Conservation (phyloP, 176 grass and related monocot species). For the Zoysia japonica region DNA sequence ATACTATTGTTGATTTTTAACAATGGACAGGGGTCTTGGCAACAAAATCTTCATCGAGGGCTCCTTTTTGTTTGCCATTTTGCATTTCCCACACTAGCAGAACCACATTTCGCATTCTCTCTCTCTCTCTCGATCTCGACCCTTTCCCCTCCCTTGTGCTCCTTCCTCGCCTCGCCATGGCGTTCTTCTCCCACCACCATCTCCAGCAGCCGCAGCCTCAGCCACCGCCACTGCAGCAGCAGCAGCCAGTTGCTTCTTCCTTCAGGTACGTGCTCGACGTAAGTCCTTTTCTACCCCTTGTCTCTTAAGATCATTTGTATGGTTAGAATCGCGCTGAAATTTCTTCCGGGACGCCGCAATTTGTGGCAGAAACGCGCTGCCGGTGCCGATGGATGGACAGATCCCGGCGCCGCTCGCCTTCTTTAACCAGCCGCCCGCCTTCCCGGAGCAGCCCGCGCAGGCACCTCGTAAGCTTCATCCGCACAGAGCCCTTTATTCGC, state of each 20-base stretch:
- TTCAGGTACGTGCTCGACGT: constrained; percentile 48
- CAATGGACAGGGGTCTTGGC: too few relatives aligned
- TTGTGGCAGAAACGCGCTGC: constrained; percentile 71
- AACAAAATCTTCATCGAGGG: too few relatives aligned
- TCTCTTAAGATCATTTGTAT: background rate
- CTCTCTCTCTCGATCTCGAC: background rate
- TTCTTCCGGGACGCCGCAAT: constrained; percentile 28
- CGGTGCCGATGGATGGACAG: constrained; percentile 81
- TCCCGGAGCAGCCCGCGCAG: constrained; percentile 77
- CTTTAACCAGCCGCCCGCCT: constrained; percentile 65
- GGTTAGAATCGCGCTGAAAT: constrained; percentile 35
- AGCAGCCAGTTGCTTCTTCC: constrained; percentile 53
- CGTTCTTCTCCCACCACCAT: constrained; percentile 77
- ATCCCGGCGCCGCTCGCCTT: constrained; percentile 65
- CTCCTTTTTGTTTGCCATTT: background rate
- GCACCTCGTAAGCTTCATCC: constrained; percentile 59
- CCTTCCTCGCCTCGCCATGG: constrained; percentile 53
- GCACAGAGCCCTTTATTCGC: background rate
- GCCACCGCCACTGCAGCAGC: constrained; percentile 45
- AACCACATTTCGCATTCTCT: constrained; percentile 25
- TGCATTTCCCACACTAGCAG: background rate
- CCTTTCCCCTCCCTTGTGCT: constrained; percentile 27
- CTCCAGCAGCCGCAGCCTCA: constrained; percentile 62
- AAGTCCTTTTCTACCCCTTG: constrained; percentile 27
- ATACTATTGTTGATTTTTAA: too few relatives aligned